phyloP scores from a whole-genome alignment of 345 rosid species.

The Dipteronia dyeriana region DNA sequence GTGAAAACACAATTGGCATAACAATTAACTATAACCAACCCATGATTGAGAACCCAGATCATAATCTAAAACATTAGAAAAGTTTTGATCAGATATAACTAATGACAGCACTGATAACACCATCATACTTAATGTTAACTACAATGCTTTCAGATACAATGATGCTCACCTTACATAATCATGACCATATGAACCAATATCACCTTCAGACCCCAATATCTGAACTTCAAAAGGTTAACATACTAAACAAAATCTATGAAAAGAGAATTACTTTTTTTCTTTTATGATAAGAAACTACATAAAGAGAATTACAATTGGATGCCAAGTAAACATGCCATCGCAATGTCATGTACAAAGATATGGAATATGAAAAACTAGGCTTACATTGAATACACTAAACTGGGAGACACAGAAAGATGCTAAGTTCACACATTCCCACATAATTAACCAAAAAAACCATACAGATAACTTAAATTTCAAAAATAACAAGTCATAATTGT shows the following conservation, averaged over 20 bases:
- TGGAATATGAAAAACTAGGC: background rate
- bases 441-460: background rate
- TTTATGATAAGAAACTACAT: background rate
- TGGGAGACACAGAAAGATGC: background rate
- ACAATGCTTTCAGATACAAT: background rate
- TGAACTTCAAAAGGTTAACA: constrained; percentile 52
- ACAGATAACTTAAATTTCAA: no score
- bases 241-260: background rate
- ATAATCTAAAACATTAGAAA: background rate
- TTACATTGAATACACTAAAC: background rate
- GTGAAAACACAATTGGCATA: background rate
- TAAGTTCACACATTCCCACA: background rate
- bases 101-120: background rate
- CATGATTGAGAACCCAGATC: background rate
- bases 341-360: background rate
- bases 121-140: constrained; percentile 9
- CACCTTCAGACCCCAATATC: constrained; percentile 85
- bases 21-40: no score
- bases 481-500: no score
- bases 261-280: background rate
- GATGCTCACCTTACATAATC: constrained; percentile 77
- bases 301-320: background rate
- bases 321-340: background rate
- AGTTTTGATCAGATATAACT: background rate
- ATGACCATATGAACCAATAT: constrained; percentile 97